Evolutionary conservation across 2,329 filamentous ascomycete species (phyloP).

Genomic region (Didymella keratinophila): DNA sequence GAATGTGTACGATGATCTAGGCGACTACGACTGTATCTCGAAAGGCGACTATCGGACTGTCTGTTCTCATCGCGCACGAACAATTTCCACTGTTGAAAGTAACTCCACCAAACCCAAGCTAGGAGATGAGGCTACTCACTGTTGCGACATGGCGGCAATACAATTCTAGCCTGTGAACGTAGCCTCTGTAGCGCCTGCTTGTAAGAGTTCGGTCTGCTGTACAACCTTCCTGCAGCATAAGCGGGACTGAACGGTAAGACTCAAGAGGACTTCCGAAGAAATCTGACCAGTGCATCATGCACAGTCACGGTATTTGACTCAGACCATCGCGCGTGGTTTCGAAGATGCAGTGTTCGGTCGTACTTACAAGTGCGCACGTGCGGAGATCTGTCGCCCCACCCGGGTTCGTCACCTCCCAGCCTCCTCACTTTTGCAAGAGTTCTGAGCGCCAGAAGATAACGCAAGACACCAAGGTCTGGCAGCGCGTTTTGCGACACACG

Average conservation of each 20-base stretch:
- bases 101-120: neutral
- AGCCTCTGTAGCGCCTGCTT: neutral
- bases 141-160: neutral
- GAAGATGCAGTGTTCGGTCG: neutral
- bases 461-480: neutral
- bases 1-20: neutral
- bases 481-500: neutral
- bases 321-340: neutral
- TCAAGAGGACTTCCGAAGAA: neutral
- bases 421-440: constrained; percentile 11
- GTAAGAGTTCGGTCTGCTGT: neutral
- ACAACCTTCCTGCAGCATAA: neutral
- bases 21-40: neutral
- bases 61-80: neutral
- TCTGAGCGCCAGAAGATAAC: neutral
- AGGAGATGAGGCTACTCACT: neutral
- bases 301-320: neutral
- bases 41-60: neutral
- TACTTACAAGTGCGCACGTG: constrained; percentile 11
- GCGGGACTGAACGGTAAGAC: neutral
- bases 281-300: neutral
- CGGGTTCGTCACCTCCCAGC: constrained; percentile 4
- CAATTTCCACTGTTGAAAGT: neutral
- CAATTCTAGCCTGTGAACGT: neutral
- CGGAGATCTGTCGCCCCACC: constrained; percentile 11